phyloP scores from a whole-genome alignment of 805 yeast species.

The Ogataea paradorogensis region DNA sequence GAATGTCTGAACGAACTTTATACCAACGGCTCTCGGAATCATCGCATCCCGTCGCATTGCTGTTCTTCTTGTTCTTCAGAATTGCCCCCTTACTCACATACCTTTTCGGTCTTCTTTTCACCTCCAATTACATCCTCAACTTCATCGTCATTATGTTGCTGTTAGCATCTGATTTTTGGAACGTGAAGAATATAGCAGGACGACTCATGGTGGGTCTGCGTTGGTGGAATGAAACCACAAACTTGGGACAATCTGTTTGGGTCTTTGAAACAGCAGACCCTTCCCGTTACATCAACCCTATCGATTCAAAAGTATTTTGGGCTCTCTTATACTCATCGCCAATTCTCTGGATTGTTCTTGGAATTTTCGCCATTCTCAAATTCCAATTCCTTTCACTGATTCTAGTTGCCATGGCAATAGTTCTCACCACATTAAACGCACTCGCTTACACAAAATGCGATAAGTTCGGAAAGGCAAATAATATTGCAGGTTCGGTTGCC shows the following conservation, averaged over 20 bases:
- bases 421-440: slow-evolving; percentile 76
- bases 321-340: slow-evolving; percentile 72
- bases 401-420: slow-evolving; percentile 63
- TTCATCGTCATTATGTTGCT: slow-evolving; percentile 76
- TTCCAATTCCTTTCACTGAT: slow-evolving; percentile 67
- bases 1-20: slow-evolving; percentile 31
- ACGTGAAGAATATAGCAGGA: slow-evolving; percentile 87
- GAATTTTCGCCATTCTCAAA: slow-evolving; percentile 72
- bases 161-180: slow-evolving; percentile 90
- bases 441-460: slow-evolving; percentile 91
- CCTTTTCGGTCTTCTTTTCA: slow-evolving; percentile 66
- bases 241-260: slow-evolving; percentile 70
- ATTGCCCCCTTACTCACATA: slow-evolving; percentile 63
- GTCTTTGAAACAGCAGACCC: slow-evolving; percentile 86
- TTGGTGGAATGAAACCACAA: slow-evolving; percentile 93
- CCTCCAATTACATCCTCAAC: slow-evolving; percentile 64
- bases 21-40: slow-evolving; percentile 57
- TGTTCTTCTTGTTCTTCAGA: slow-evolving; percentile 62
- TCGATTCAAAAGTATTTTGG: slow-evolving; percentile 92
- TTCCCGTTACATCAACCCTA: slow-evolving; percentile 71
- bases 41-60: slow-evolving; percentile 77
- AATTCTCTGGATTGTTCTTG: slow-evolving; percentile 69
- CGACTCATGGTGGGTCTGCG: slow-evolving; percentile 84
- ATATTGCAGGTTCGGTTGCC: slow-evolving; percentile 55
- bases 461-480: slow-evolving; percentile 82